Evolutionary conservation across 371 early-diverging fungal species (phyloP), one percentile per base, ranked within the genome.

Genomic region (Cladochytrium tenue): DNA sequence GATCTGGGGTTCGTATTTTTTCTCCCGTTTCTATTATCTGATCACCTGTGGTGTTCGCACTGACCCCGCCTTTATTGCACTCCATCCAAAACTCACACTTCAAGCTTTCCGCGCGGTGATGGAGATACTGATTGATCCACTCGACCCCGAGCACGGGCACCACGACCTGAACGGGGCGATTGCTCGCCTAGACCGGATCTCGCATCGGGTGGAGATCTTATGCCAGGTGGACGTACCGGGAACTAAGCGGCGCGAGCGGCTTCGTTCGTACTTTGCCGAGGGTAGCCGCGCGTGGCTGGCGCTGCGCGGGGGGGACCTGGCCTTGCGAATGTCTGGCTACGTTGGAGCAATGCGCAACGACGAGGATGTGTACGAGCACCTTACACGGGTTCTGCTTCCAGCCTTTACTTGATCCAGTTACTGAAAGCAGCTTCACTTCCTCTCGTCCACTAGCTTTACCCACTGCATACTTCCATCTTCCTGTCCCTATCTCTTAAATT

Each of bases 211-310:
- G 5, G 69, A 69, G 30, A 69, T 69, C 50, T 50, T 69, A 0
- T 43, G 43, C 28, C 58, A 64, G 69, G 64, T 69, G 23, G 69
- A 63, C n/a, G 32, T 69, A 17, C 64, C 69, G n/a, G 58, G 50
- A n/a, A 32, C 32, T 2, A 64, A 69, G 50, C 64, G 69, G 15
- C 10, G 25, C 13, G 63, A 69, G 26, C 64, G 69, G 5, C 50
- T 69, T 13, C 36, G 51, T 13, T 65, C 65, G 53, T 69, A 69
- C 50, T 56, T 62, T 59, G 35, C 58, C 10, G 69, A 69, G 31
- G 60, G 60, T n/a, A 60, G 69, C 60, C 31, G 56, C 3, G 53
- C 59, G n/a, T 69, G 69, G 69, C 53, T 64, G 64, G 27, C 60
- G 56, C 25, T 43, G 13, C 43, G 43, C 43, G 63, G 61, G 10